phyloP scores from a whole-genome alignment of 1,284 basidiomycete species.

The Naganishia albida region DNA sequence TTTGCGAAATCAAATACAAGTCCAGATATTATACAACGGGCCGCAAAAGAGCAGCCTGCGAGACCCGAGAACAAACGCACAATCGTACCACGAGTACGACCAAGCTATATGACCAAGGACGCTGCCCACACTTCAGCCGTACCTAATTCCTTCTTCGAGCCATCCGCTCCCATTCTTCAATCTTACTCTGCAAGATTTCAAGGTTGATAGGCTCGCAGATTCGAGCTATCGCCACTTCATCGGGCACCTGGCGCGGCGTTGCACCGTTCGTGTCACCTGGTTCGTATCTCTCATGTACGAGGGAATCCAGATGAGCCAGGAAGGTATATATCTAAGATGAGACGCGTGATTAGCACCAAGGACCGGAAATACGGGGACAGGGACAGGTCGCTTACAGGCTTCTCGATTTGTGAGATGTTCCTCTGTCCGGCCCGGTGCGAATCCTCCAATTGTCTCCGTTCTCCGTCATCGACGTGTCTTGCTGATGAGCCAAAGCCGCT shows the following conservation, averaged over 20 bases:
- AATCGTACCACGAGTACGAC: no score
- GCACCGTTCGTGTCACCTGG: neutral
- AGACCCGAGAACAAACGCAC: no score
- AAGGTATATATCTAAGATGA: neutral
- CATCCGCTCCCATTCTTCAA: neutral
- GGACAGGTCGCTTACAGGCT: neutral
- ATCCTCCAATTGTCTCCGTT: neutral
- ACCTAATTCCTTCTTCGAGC: no score
- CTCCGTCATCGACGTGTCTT: neutral
- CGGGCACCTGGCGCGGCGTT: neutral
- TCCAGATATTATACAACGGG: no score
- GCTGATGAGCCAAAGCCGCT: neutral
- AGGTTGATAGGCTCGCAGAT: slow-evolving; percentile 1
- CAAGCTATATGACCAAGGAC: no score
- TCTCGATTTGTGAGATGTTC: neutral
- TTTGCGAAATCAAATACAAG: no score
- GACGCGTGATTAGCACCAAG: neutral
- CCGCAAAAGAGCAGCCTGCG: no score
- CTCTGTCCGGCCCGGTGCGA: neutral
- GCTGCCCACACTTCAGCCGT: no score
- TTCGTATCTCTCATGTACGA: neutral
- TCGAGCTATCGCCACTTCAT: neutral
- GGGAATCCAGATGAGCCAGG: slow-evolving; percentile 7
- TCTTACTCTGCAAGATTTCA: neutral
- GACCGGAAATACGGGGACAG: neutral